phyloP scores from a whole-genome alignment of 2,329 filamentous ascomycete species.

The Talaromyces funiculosus region DNA sequence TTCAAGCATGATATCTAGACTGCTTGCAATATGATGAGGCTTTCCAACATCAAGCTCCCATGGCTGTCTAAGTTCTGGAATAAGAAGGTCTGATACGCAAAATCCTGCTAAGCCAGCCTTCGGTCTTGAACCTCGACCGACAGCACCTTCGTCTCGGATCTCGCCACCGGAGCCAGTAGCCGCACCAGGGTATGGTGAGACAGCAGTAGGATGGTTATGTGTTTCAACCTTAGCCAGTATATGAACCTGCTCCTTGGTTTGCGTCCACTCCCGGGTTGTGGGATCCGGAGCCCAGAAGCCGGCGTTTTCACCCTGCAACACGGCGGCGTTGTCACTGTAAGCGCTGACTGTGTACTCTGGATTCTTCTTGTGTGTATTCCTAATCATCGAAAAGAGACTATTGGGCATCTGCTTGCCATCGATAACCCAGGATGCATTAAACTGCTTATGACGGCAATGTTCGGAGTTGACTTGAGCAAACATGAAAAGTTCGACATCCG shows the following conservation, averaged over 20 bases:
- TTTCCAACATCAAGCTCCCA: constrained; percentile 92
- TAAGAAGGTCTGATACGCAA: constrained; percentile 89
- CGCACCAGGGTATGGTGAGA: constrained; percentile 87
- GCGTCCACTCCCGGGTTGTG: constrained; percentile 77
- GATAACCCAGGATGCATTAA: constrained; percentile 95
- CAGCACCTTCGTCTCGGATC: constrained; percentile 90
- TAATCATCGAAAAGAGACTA: constrained; percentile 92
- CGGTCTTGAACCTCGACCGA: constrained; percentile 84
- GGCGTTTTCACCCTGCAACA: constrained; percentile 66
- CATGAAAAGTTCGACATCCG: constrained; percentile 97
- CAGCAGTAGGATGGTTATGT: constrained; percentile 94
- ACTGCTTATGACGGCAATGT: constrained; percentile 83
- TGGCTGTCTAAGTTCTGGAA: constrained; percentile 73
- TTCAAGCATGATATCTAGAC: constrained; percentile 95
- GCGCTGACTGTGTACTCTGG: constrained; percentile 84
- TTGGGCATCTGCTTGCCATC: constrained; percentile 74
- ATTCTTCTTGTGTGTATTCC: constrained; percentile 77
- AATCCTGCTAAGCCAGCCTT: constrained; percentile 91
- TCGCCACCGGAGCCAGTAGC: constrained; percentile 94
- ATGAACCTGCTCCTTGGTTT: constrained; percentile 80
- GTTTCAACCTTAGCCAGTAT: constrained; percentile 94
- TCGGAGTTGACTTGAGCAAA: constrained; percentile 99
- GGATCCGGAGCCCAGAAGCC: constrained; percentile 85
- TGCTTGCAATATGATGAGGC: constrained; percentile 86
- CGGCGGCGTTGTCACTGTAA: constrained; percentile 97